Conservation (phyloP, 1,139 yeast genomes). For the Spencermartinsiella ligniputridi region DNA sequence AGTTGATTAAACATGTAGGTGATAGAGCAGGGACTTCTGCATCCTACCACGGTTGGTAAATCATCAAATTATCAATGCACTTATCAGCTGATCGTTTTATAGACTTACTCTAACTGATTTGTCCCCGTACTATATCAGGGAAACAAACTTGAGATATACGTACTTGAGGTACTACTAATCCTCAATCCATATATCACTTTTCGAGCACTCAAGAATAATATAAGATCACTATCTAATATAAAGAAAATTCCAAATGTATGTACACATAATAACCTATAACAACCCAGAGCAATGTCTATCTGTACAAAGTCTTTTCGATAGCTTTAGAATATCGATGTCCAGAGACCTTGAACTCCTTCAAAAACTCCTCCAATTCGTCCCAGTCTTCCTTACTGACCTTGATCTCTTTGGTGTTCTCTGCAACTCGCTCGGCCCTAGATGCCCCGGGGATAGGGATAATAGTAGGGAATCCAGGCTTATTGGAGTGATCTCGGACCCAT, state of each 20-base stretch:
- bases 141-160: background rate
- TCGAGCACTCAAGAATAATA: background rate
- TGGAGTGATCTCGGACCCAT: slow-evolving; percentile 50
- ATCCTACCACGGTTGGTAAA: too few species aligned
- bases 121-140: background rate
- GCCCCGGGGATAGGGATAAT: slow-evolving; percentile 8
- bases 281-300: background rate
- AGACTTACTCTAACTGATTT: background rate
- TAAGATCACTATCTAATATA: background rate
- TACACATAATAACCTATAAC: background rate
- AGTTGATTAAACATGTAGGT: too few species aligned
- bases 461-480: background rate
- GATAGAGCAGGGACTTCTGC: too few species aligned
- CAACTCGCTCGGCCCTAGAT: slow-evolving; percentile 52
- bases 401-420: slow-evolving; percentile 51
- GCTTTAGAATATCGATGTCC: slow-evolving; percentile 47
- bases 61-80: too few species aligned
- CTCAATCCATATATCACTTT: background rate
- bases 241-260: background rate
- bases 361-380: slow-evolving; percentile 39
- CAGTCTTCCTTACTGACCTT: slow-evolving; percentile 51
- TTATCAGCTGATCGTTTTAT: too few species aligned
- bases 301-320: background rate
- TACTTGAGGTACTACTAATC: background rate
- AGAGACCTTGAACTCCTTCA: slow-evolving; percentile 37